Percentiles rank a stretch among this genome's conserved stretches.
Conservation (phyloP, 768 basidiomycete species). For the Podaxis sp. region DNA sequence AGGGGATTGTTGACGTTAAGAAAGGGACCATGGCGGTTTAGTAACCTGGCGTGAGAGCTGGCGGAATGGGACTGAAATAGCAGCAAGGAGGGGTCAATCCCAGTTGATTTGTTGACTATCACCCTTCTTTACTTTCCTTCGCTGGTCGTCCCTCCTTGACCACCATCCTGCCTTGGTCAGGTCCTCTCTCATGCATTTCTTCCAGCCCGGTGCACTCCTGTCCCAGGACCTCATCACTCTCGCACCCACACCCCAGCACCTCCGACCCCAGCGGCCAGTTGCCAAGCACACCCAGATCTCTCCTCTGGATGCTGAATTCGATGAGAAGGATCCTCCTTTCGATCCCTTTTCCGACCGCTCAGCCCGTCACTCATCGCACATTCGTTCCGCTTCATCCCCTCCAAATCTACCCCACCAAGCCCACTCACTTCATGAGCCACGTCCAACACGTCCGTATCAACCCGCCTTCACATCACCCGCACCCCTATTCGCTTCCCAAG, state of each 20-base stretch:
- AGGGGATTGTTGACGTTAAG: background rate
- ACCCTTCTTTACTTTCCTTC: conserved; percentile 16
- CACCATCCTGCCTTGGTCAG: conserved; percentile 29
- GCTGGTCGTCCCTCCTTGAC: conserved; percentile 13
- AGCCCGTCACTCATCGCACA: background rate
- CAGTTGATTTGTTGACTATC: background rate
- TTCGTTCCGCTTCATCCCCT: background rate
- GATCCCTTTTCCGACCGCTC: background rate
- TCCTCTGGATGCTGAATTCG: conserved; percentile 12
- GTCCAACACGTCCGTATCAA: background rate
- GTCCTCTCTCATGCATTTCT: conserved; percentile 32
- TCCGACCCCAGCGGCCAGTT: conserved; percentile 31
- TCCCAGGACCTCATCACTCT: conserved; percentile 31
- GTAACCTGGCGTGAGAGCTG: background rate
- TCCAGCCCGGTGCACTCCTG: conserved; percentile 19
- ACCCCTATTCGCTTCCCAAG: conserved; percentile 1
- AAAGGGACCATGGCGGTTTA: no score
- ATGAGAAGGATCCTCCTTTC: conserved; percentile 17
- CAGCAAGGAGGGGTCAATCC: background rate
- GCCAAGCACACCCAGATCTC: conserved; percentile 17
- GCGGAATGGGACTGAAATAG: background rate
- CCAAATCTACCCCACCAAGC: conserved; percentile 5
- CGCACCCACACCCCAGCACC: conserved; percentile 23
- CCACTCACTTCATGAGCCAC: conserved; percentile 11
- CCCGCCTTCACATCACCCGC: conserved; percentile 15